Conservation (phyloP, 73 alveolate species). For the Blepharisma stoltei region DNA sequence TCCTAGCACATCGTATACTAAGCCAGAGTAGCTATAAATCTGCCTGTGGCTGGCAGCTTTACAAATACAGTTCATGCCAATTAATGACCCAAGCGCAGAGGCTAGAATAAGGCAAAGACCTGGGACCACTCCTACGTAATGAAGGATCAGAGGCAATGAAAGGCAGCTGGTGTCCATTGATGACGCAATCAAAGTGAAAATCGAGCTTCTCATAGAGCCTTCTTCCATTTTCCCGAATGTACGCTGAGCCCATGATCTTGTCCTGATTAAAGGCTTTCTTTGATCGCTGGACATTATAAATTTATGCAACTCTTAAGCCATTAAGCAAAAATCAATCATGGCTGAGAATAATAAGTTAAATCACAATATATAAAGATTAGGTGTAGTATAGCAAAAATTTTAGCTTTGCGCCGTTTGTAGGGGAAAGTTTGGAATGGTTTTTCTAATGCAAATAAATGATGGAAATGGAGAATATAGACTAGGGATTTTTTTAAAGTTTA, state of each 20-base stretch:
- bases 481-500: no score
- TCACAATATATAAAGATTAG: no score
- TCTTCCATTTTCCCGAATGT: conserved; percentile 60
- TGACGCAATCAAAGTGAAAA: conserved; percentile 60
- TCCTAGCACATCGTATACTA: conserved; percentile 17
- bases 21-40: not conserved
- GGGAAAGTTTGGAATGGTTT: no score
- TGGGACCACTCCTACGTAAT: conserved; percentile 43
- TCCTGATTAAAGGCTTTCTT: not conserved
- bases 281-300: not conserved
- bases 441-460: no score
- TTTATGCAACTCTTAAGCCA: no score
- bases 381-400: no score
- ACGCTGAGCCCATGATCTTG: conserved; percentile 8
- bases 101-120: conserved; percentile 1
- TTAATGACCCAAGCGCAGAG: not conserved
- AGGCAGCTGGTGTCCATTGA: conserved; percentile 79
- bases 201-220: conserved; percentile 69
- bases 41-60: conserved; percentile 4
- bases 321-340: no score
- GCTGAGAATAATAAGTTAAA: no score
- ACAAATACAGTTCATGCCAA: conserved; percentile 18
- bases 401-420: no score
- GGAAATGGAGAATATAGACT: no score
- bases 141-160: conserved; percentile 50